A percentile compares a stretch with the other conserved stretches of the same genome.
phyloP scores from a whole-genome alignment of 169 alveolate genomes.

The Cyclospora cayetanensis region DNA sequence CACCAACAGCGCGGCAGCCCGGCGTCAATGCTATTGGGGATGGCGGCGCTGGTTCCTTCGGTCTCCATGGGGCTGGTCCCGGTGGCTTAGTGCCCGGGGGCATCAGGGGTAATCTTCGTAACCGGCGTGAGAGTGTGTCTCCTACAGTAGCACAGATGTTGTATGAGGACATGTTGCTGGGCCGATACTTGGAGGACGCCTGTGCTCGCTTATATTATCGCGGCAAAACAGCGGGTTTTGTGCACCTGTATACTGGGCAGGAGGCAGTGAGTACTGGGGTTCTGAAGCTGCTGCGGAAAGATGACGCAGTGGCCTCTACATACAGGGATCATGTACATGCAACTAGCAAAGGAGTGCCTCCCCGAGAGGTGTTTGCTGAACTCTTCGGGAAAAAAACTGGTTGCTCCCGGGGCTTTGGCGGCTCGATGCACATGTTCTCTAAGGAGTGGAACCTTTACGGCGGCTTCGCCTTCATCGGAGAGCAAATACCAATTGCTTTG shows the following conservation, averaged over 20 bases:
- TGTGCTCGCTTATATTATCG: constrained; percentile 87
- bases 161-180: constrained; percentile 85
- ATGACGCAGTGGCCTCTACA: constrained; percentile 87
- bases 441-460: constrained; percentile 85
- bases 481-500: constrained; percentile 83
- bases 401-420: constrained; percentile 89
- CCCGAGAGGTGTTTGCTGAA: constrained; percentile 87
- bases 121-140: constrained; percentile 59
- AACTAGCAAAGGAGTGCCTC: constrained; percentile 86
- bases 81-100: constrained; percentile 59
- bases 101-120: constrained; percentile 22
- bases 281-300: constrained; percentile 83
- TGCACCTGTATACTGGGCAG: constrained; percentile 89
- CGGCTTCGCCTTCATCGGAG: constrained; percentile 92
- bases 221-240: constrained; percentile 88
- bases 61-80: constrained; percentile 18
- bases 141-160: constrained; percentile 80
- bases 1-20: background rate
- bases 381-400: constrained; percentile 89
- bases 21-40: background rate
- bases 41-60: background rate
- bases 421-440: constrained; percentile 92
- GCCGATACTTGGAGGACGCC: constrained; percentile 87
- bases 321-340: constrained; percentile 92
- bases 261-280: constrained; percentile 89